phyloP scores from a whole-genome alignment of 768 basidiomycete genomes.

The Mycena maculata region DNA sequence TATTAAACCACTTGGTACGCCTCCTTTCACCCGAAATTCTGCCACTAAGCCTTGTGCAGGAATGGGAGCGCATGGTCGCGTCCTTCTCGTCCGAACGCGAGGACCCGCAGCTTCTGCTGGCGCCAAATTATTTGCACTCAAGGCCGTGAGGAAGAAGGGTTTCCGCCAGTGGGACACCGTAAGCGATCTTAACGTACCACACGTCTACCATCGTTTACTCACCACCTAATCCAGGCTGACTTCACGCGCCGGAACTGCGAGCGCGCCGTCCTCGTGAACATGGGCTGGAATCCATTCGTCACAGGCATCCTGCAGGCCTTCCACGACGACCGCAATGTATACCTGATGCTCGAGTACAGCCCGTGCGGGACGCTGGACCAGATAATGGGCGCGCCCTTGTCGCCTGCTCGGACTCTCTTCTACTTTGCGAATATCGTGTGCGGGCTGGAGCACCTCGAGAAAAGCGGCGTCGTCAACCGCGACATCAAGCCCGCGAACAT shows the following conservation, averaged over 20 bases:
- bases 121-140: conserved; percentile 59
- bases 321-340: conserved; percentile 59
- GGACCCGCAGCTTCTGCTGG: conserved; percentile 44
- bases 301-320: conserved; percentile 58
- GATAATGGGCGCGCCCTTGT: conserved; percentile 43
- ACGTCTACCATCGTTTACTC: background rate
- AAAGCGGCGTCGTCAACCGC: conserved; percentile 58
- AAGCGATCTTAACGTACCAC: conserved; percentile 21
- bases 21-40: background rate
- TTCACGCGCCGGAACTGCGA: conserved; percentile 52
- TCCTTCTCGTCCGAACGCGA: conserved; percentile 54
- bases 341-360: conserved; percentile 63
- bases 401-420: conserved; percentile 53
- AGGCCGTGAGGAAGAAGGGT: conserved; percentile 51
- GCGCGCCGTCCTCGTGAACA: conserved; percentile 49
- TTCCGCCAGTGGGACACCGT: conserved; percentile 48
- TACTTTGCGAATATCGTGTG: conserved; percentile 67
- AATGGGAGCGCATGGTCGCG: conserved; percentile 53
- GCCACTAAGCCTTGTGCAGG: conserved; percentile 43
- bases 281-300: conserved; percentile 69
- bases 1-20: conserved; percentile 52
- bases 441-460: conserved; percentile 60
- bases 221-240: conserved; percentile 31
- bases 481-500: conserved; percentile 72
- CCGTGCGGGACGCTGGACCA: conserved; percentile 59